phyloP scores from a whole-genome alignment of 176 grass and related monocot genomes.

The Avena insularis region DNA sequence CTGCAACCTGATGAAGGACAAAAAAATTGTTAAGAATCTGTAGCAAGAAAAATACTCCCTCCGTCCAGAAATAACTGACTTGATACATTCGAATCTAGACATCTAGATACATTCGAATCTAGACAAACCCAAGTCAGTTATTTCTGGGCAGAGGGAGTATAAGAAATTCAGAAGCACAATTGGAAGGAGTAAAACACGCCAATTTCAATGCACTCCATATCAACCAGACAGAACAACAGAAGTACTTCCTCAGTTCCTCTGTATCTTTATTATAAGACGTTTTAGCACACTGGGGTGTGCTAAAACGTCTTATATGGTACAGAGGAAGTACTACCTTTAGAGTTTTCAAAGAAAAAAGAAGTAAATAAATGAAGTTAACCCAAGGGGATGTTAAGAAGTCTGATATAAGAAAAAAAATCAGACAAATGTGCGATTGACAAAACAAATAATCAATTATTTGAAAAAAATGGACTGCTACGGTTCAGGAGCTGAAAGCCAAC shows the following conservation, averaged over 20 bases:
- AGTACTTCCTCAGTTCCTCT: not conserved
- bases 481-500: not conserved
- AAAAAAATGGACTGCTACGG: not conserved
- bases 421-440: not conserved
- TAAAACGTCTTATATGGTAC: too few relatives aligned
- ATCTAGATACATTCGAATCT: too few relatives aligned
- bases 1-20: slow-evolving; percentile 60
- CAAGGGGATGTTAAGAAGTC: not conserved
- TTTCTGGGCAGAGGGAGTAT: not conserved
- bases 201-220: slow-evolving; percentile 1
- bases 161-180: not conserved
- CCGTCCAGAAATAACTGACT: too few relatives aligned
- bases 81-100: too few relatives aligned
- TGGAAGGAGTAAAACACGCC: not conserved
- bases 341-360: slow-evolving; percentile 7
- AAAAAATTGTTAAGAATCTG: not conserved
- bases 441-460: not conserved
- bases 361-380: not conserved
- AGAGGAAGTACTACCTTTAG: not conserved
- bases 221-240: not conserved
- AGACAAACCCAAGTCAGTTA: too few relatives aligned
- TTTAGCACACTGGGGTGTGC: too few relatives aligned
- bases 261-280: too few relatives aligned
- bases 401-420: not conserved
- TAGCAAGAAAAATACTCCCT: not conserved